A percentile compares a stretch with the other conserved stretches of the same genome.
phyloP scores from a whole-genome alignment of 768 basidiomycete species.

The Mycena polygramma region DNA sequence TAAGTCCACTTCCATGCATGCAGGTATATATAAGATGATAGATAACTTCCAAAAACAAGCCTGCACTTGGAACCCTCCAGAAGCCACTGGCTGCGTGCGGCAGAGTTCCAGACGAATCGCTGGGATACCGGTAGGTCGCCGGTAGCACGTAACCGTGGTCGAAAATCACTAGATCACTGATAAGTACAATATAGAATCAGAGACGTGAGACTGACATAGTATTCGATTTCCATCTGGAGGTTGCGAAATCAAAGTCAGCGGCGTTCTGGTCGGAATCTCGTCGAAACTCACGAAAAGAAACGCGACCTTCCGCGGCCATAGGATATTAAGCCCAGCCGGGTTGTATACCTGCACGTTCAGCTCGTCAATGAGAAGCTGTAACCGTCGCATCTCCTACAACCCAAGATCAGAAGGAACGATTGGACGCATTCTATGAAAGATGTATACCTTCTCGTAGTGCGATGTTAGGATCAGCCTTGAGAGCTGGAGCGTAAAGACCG shows the following conservation, averaged over 20 bases:
- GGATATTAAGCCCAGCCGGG: conserved; percentile 86
- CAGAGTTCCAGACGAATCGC: background rate
- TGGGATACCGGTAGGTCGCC: conserved; percentile 21
- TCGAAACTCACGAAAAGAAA: conserved; percentile 89
- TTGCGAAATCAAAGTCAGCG: background rate
- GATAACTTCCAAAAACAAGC: conserved; percentile 16
- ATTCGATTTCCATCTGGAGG: conserved; percentile 91
- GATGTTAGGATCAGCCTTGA: conserved; percentile 76
- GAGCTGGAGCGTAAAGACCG: conserved; percentile 85
- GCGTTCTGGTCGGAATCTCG: conserved; percentile 17
- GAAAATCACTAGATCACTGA: conserved; percentile 29
- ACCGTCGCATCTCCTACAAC: conserved; percentile 80
- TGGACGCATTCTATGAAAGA: too few relatives aligned
- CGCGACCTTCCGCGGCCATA: conserved; percentile 87
- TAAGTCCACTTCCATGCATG: conserved; percentile 17
- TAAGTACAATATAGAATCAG: conserved; percentile 16
- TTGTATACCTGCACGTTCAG: conserved; percentile 85
- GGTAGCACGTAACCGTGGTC: conserved; percentile 21
- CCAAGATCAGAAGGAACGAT: conserved; percentile 7
- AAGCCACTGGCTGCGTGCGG: conserved; percentile 6
- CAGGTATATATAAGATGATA: conserved; percentile 27
- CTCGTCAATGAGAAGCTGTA: conserved; percentile 72
- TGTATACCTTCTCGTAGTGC: conserved; percentile 84
- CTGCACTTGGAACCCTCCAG: conserved; percentile 3
- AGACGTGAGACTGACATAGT: conserved; percentile 74